phyloP scores from a whole-genome alignment of 2,329 filamentous ascomycete genomes.

The Aspergillus melleus region DNA sequence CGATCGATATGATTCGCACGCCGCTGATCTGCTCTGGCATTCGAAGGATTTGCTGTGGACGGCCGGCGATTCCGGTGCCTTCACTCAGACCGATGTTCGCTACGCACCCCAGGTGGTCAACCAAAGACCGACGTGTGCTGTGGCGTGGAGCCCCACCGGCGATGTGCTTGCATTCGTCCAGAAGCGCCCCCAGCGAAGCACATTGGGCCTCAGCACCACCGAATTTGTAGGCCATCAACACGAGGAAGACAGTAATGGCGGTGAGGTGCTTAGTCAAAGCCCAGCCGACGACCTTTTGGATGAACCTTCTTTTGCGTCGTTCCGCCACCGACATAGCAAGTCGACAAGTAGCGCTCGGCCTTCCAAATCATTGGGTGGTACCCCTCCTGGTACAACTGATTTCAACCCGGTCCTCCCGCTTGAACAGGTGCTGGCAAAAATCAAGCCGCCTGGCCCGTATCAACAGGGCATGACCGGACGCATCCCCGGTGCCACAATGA shows the following conservation, averaged over 20 bases:
- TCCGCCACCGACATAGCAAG: constrained; percentile 49
- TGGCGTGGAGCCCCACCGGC: constrained; percentile 59
- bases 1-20: constrained; percentile 54
- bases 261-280: constrained; percentile 52
- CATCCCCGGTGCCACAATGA: constrained; percentile 48
- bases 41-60: constrained; percentile 66
- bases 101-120: constrained; percentile 61
- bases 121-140: constrained; percentile 56
- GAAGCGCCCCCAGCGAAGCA: constrained; percentile 47
- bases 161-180: constrained; percentile 58
- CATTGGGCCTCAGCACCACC: constrained; percentile 40
- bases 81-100: constrained; percentile 63
- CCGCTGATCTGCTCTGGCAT: constrained; percentile 64
- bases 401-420: constrained; percentile 51
- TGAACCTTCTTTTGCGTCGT: constrained; percentile 54
- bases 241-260: constrained; percentile 45
- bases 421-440: constrained; percentile 50
- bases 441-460: constrained; percentile 40
- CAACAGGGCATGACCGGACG: constrained; percentile 53
- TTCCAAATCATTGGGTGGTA: constrained; percentile 55
- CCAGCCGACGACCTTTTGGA: constrained; percentile 59
- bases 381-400: constrained; percentile 52
- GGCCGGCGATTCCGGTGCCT: constrained; percentile 60
- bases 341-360: constrained; percentile 45
- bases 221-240: constrained; percentile 40